phyloP scores from a whole-genome alignment of 169 alveolate genomes.

The Besnoitia besnoiti region DNA sequence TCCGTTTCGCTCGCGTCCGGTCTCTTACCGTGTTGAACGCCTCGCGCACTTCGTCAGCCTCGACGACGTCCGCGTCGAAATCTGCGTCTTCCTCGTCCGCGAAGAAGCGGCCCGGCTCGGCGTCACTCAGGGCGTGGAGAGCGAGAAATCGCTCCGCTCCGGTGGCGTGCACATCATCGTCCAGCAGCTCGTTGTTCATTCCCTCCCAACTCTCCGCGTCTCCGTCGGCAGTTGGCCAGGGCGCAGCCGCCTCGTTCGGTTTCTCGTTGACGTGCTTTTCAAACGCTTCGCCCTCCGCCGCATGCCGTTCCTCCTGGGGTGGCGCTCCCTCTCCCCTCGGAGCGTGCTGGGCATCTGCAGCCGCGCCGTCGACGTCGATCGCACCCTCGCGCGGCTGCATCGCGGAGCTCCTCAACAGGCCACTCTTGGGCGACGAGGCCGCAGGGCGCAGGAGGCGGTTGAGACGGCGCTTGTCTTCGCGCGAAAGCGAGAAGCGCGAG shows the following conservation, averaged over 20 bases:
- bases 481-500: not conserved
- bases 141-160: not conserved
- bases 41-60: not conserved
- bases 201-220: not conserved
- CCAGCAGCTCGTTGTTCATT: not conserved
- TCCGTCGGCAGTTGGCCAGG: not conserved
- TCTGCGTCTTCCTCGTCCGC: not conserved
- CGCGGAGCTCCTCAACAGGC: not conserved
- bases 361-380: no score
- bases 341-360: no score
- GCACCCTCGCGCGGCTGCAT: not conserved
- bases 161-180: not conserved
- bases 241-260: not conserved
- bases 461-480: not conserved
- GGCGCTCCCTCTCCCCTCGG: not conserved
- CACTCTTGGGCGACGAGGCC: conserved; percentile 9
- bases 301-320: not conserved
- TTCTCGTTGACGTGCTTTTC: not conserved
- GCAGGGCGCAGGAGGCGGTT: not conserved
- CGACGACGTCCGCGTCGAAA: conserved; percentile 24
- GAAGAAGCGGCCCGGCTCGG: no score
- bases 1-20: not conserved
- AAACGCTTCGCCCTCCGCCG: not conserved
- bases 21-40: conserved; percentile 22
- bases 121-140: not conserved